These are phyloP conservation scores for Betula pendula DNA, from an alignment of 306 rosid species.

Conservation along the genomic window DNA sequence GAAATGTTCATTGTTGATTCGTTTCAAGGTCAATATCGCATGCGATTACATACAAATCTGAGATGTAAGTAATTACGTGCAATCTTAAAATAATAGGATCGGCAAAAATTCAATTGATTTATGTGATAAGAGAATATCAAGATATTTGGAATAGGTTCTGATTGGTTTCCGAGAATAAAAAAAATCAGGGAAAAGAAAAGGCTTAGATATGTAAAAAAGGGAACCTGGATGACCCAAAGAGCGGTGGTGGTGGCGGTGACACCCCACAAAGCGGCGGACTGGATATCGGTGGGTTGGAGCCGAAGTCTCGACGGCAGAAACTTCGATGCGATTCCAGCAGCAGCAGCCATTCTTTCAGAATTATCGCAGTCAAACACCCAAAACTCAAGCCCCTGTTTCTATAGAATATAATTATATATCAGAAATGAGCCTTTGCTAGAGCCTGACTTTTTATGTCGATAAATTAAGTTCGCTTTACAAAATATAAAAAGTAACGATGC, in stretches of 20 bases:
- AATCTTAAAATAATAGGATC: too few species aligned
- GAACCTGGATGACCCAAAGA: conserved; percentile 71
- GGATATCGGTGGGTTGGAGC: conserved; percentile 53
- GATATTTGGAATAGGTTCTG: neutral
- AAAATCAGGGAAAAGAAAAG: neutral
- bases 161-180: neutral
- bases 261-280: conserved; percentile 88
- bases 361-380: neutral
- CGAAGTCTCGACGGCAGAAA: conserved; percentile 46
- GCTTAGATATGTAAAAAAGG: neutral
- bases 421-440: neutral
- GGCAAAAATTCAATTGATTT: too few species aligned
- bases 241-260: conserved; percentile 65
- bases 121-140: too few species aligned
- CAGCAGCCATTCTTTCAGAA: neutral
- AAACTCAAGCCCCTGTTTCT: neutral
- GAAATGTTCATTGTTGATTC: too few species aligned
- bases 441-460: neutral
- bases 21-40: too few species aligned
- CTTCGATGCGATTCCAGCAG: conserved; percentile 12
- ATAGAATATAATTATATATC: neutral
- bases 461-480: neutral
- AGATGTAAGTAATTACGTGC: too few species aligned
- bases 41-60: too few species aligned
- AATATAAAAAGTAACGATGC: too few species aligned